Evolutionary conservation across 2,329 filamentous ascomycete species (phyloP), one percentile per base, ranked within the genome.

Genomic region (Parascedosporium putredinis): DNA sequence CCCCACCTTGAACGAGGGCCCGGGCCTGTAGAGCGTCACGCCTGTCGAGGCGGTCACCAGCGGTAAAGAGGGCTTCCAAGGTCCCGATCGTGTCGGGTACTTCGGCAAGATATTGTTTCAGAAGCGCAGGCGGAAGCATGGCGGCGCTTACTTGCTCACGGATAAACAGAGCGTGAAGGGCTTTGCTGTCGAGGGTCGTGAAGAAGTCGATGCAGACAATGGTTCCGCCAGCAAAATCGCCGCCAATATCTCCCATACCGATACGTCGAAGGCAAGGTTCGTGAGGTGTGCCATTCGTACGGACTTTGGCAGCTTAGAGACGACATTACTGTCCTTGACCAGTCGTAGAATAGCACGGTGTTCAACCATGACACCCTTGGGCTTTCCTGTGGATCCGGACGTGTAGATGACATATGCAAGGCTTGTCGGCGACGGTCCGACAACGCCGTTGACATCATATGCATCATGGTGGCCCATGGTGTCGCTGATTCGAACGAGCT

Each of bases 281-380:
- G 50, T 46, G 2, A 55, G 42, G 24, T 55, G 52, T 5, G 54
- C 50, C n/a, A 53, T 50, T 22, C 10, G 33, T 27, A 24, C 12
- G n/a, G 34, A 12, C 27, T 6, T 12, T 31, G 6, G 27, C 7
- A 18, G 16, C 12, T 14, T 12, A 2, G 12, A 38, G n/a, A 38
- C 20, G 20, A 16, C 10, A 16, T 31, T 38, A 16, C 12, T 18
- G 8, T 3, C n/a, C 34, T 38, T 18, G 34, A 38, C 34, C 8
- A 38, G 34, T 18, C 16, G 34, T 18, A 18, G 8, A 14, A 52
- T 49, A 3, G 51, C 42, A 14, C 25, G 16, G 31, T 56, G 54
- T 25, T 56, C 51, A 38, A 56, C 53, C 2, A 53, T 45, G 10
- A 56, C 25, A 43, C 54, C 54, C 31, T 56, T 55, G 10, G 54